Evolutionary conservation across 1,139 yeast genomes (phyloP), one percentile per base, ranked within the genome.

Genomic region (Pichia sp.): DNA sequence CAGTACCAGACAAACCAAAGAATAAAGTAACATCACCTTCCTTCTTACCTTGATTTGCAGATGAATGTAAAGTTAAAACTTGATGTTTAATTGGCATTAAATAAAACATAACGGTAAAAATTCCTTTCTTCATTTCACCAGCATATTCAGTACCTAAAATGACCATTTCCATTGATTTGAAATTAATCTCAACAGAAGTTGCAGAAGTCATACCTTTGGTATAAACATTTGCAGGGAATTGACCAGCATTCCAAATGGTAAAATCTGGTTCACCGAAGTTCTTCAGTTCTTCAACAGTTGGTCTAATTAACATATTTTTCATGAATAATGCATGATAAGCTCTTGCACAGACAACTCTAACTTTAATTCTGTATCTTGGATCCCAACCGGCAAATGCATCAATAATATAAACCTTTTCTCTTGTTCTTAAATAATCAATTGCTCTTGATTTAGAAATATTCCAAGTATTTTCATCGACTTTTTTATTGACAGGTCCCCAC

Each of bases 371-470:
- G 82, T 92, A 92, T 68, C 88, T 83, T 66, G 97, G 97, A 69
- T 92, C 98, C 97, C 97, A 92, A 58, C 98, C 98, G 49, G 97
- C 98, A 67, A 69, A 92, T 37, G 97, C 97, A 67, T 92, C 98
- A 59, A 92, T 90, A 56, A 92, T 94, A 69, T 86, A 92, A 64
- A 92, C 82, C 69, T 89, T 86, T 65, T 86, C 92, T 72, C 96
- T 85, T 53, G 97, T 92, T 77, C 96, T 86, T 68, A 92, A 80
- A 75, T 89, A 92, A 70, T 92, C 98, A 61, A 90, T 80, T 50
- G 98, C 97, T 73, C 98, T 86, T 60, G 94, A 94, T 69, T 96
- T 85, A 68, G 94, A 87, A 62, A 92, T 90, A 64, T 82, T 80
- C 97, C 97, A 92, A 41, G 97, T 89, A 67, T 84, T 82, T 71